Base-by-base conservation (phyloP, 75 land plant genomes). In the Sequoia sempervirens region DNA sequence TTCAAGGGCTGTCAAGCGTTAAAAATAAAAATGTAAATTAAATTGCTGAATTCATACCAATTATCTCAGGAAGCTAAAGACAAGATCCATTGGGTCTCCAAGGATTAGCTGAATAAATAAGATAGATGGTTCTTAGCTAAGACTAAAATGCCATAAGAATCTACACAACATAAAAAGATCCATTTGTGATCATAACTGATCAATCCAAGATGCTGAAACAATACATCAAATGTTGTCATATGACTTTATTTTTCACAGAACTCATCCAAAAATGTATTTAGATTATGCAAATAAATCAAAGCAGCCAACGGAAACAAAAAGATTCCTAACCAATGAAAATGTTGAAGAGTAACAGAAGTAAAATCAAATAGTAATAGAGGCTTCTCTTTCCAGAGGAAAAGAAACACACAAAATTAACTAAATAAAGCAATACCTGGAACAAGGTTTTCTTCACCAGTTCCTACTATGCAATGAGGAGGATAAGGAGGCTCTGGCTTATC, bases 371-470 rank as follows among this genome's bases (percentile, higher is more conserved):
- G 15, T 50, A 50, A 50, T 50, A 50, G 2, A 50, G 14, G 15
- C 13, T 50, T 50, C 12, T 13, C 2, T 50, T 50, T 50, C 53
- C 14, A 11, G 15, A 50, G 15, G 15, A 50, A 50, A 12, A 50
- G 1, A 13, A 12, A 50, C 13, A 50, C 53, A 47, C 53, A 50
- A 50, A 50, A 50, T 40, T 50, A 50, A 50, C 14, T 50, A 12
- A 50, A 50, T 50, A 50, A 32, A 36, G 64, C 18, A 17, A 45
- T 89, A 93, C 99, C 97, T 32, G 97, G 99, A 79, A 94, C 95
- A 46, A 96, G 89, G 28, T 96, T 86, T 40, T 96, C 95, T 89
- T 97, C 98, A 37, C 95, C 94, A n/a, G 96, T 56, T 9, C 99
- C 99, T 80, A 83, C 32, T 28, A 97, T 88, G 83, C 99, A 97